Base-by-base conservation (phyloP, 2,329 filamentous ascomycete genomes). In the Paecilomyces sp. region DNA sequence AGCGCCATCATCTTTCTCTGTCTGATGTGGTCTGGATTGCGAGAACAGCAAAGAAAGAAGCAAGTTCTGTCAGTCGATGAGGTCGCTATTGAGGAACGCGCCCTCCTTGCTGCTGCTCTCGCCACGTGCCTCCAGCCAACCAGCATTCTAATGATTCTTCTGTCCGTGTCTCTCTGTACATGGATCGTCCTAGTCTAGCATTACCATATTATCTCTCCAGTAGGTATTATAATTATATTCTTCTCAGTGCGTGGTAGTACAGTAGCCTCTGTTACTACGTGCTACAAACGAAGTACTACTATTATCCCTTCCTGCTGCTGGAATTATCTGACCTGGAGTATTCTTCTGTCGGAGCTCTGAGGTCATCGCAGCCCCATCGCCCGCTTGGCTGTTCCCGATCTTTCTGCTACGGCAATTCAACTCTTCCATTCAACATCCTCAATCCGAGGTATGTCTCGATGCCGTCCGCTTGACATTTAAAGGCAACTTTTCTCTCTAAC, bases 71-170 rank as follows among this genome's bases (percentile, higher is more conserved):
- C 56, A 60, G 57, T 64, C 63, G 63, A 71, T 71, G 69, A 65
- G 57, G 61, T 68, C 62, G 69, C 62, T 70, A 71, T 66, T 70
- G 66, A 70, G 62, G 68, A 67, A 62, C 64, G 51, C 52, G 55
- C 57, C 56, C 22, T 33, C 31, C 18, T 58, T n/a, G 12, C 22
- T 25, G 22, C n/a, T 30, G 11, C 22, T 53, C 24, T 24, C 51
- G 51, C 51, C 51, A 53, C 51, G 51, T 53, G 51, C 51, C 13
- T 12, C 51, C 22, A 13, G 22, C 51, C 51, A 53, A 30, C 51
- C 51, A 25, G 51, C 51, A 1, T n/a, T 28, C 22, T 25, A 56
- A 22, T 47, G n/a, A 50, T 57, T 31, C 33, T 54, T 15, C 55
- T 56, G 54, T 22, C 22, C 22, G 22, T 22, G 22, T 22, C 22